These are phyloP conservation scores for Cladosporium sphaerospermum DNA, from an alignment of 2,329 filamentous ascomycete species.

Conservation along the genomic window DNA sequence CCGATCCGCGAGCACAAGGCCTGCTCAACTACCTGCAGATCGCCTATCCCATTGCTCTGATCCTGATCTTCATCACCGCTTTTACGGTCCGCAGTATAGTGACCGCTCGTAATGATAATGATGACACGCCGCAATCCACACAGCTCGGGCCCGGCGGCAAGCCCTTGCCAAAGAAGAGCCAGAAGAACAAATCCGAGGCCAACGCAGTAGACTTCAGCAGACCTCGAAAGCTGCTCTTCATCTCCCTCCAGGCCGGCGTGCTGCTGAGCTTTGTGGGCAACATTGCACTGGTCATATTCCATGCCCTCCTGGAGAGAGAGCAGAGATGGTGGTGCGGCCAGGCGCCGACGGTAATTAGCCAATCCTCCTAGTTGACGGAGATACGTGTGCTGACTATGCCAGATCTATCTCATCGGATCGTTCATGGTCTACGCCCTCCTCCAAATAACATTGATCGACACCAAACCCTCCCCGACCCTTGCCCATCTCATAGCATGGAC, in stretches of 20 bases:
- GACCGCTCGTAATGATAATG: slow-evolving; percentile 42
- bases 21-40: slow-evolving; percentile 47
- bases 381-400: slow-evolving; percentile 17
- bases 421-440: slow-evolving; percentile 84
- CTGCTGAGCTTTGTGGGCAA: slow-evolving; percentile 71
- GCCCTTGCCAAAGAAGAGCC: slow-evolving; percentile 64
- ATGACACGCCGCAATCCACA: slow-evolving; percentile 31
- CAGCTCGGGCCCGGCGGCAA: slow-evolving; percentile 81
- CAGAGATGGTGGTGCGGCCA: slow-evolving; percentile 79
- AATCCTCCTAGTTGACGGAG: slow-evolving; percentile 25
- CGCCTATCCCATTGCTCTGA: slow-evolving; percentile 57
- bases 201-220: slow-evolving; percentile 55
- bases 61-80: slow-evolving; percentile 57
- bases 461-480: slow-evolving; percentile 69
- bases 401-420: slow-evolving; percentile 81
- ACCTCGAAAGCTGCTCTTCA: slow-evolving; percentile 65
- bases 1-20: slow-evolving; percentile 36
- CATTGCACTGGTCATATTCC: slow-evolving; percentile 64
- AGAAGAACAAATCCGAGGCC: slow-evolving; percentile 36
- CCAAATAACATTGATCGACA: slow-evolving; percentile 79
- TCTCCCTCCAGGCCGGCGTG: slow-evolving; percentile 64
- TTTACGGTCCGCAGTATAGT: slow-evolving; percentile 58
- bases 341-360: slow-evolving; percentile 56
- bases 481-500: slow-evolving; percentile 78
- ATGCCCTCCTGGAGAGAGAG: slow-evolving; percentile 61